Base-by-base conservation (phyloP, 306 rosid species). In the Acacia melanoxylon region DNA sequence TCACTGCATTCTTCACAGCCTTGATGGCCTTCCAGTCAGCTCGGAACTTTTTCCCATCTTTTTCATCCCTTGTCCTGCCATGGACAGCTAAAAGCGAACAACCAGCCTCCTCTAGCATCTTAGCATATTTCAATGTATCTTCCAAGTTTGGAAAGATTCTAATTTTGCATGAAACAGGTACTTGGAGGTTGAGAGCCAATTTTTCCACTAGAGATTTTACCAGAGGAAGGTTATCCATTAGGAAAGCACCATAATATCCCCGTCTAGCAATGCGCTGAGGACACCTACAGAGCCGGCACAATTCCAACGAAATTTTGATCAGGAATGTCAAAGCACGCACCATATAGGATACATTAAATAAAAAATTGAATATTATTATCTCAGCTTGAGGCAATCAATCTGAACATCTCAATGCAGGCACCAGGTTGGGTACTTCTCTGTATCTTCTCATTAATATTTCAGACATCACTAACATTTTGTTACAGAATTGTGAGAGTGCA, bases 211-310 rank as follows among this genome's bases (percentile, higher is more conserved):
- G 78, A 77, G 94, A 87, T 86, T 91, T 93, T 44, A 93, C 93
- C 33, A 93, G 90, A 70, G 99, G 94, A 66, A 96, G 97, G 84
- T 96, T 90, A 78, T 93, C 97, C 99, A 96, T 96, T n/a, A 96
- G 83, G 77, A 96, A 96, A 66, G 98, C 98, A 62, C 99, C 98
- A 80, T 96, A 93, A 75, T 96, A 71, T 52, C 99, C 98, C 51
- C 97, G 81, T 81, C 84, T 87, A 29, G 97, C 98, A 83, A 96
- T 96, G 69, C 99, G 94, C 84, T 96, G 99, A 48, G 99, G 99
- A 85, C 99, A 96, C 85, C 98, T 96, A 89, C 61, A 78, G 6
- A 81, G 80, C 63, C 41, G n/a, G n/a, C 46, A 68, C 7, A 44
- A 69, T 72, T 73, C 27, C 44, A 84, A 25, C 67, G 58, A 61